Evolutionary conservation across 2,329 filamentous ascomycete genomes (phyloP), one percentile per base, ranked within the genome.

Genomic region (Penicillium glabrum): DNA sequence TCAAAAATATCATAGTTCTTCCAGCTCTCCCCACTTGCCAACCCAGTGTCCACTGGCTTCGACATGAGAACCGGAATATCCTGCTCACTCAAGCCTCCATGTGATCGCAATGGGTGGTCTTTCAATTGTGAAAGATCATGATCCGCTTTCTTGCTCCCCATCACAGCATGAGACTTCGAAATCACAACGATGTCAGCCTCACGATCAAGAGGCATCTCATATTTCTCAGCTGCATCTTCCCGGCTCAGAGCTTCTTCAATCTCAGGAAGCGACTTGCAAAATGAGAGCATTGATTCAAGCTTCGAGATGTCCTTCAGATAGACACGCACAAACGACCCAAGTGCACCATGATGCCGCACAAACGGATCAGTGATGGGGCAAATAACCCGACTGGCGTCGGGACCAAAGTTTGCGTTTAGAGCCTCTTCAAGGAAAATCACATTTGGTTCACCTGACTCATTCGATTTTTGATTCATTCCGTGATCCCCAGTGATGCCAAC

Each of bases 291-390:
- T 1, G 66, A 60, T 6, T 65, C 55, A 11, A 75, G 47, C 31
- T 61, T 53, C 7, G 60, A 52, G 5, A 56, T 50, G 14, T 67
- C 60, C 19, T 61, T 65, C 37, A 77, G 52, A 59, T 79, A 69
- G 7, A 78, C 74, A 7, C 77, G 70, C 5, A 79, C 76, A 58
- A 79, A 79, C 0, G 67, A 71, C 0, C 76, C 77, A 13, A 79
- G 65, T 1, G 76, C 77, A 10, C 76, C 77, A 59, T 79, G 76
- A 56, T 79, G 75, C 39, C 67, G 67, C 16, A 79, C 75, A 55
- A 79, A 79, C 0, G 76, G 76, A 54, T 79, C 76, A 1, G 76
- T 71, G 43, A 79, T 79, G 3, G 77, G 76, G 51, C 76, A 79
- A 35, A 79, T 77, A 10, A 79, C 74, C 37, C 76, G 65, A 10